Evolutionary conservation across 164 flowering plant species (phyloP), one percentile per base, ranked within the genome.

Genomic region (Malania oleifera): DNA sequence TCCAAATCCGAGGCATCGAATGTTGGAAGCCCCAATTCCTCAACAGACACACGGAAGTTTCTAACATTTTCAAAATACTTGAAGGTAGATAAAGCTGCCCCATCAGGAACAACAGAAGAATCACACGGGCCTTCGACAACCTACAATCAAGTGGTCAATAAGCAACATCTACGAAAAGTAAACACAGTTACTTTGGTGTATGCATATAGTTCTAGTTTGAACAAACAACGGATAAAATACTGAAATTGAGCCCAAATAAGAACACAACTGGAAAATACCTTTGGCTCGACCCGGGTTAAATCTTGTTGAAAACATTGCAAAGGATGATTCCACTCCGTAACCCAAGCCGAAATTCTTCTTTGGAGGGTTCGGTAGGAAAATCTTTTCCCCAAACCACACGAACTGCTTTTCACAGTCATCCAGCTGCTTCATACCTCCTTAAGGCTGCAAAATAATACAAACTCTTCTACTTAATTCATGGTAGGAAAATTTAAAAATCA

Each of bases 41-140:
- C 53, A 5, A 50, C 29, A 24, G 53, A 27, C 5, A 80, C 78
- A 37, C 82, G 82, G 35, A 78, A 85, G 63, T 85, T 85, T 50
- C 87, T 68, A 7, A 82, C 70, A 54, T 85, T 85, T 63, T 82
- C 91, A 43, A 80, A 82, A 72, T 82, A 82, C 54, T 80, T 87
- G 40, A 44, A 78, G 11, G 85, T 84, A 34, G 80, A 75, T 34
- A 79, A 62, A 59, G 87, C 81, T 29, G 83, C 82, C 15, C 87
- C 85, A 58, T 85, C 91, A 22, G 83, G 78, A 53, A 71, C 49
- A 18, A 60, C 44, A 45, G 65, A 69, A 59, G 78, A 61, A 73
- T 82, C 84, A 61, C 59, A 12, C 6, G 91, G 77, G 1, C 67
- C 74, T 64, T 82, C 91, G 13, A 85, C 85, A 13, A 84, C 82